These are phyloP conservation scores for Heterobasidion annosum DNA, from an alignment of 1,284 basidiomycete species.

Conservation along the genomic window DNA sequence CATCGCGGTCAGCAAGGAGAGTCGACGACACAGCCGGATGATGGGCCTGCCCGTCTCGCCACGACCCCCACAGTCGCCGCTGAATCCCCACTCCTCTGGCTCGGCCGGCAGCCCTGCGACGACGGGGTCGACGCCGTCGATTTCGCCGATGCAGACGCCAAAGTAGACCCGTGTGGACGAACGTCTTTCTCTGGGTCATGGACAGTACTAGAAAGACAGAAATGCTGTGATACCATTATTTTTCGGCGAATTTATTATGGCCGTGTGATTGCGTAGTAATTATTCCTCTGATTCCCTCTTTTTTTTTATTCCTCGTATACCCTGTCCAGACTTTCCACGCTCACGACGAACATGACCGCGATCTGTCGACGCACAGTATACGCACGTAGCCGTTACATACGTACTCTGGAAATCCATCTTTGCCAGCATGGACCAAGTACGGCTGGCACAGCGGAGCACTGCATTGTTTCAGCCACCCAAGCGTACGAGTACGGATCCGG, in stretches of 20 bases:
- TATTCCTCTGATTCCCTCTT: too few species aligned
- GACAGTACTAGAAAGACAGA: background rate
- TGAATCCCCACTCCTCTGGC: constrained; percentile 11
- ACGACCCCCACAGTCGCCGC: constrained; percentile 15
- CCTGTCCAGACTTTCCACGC: too few species aligned
- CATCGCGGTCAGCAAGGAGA: constrained; percentile 39
- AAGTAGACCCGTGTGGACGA: constrained; percentile 5
- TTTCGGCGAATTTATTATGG: background rate
- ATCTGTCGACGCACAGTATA: background rate
- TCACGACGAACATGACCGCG: too few species aligned
- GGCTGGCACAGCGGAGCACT: too few species aligned
- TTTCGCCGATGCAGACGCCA: constrained; percentile 12
- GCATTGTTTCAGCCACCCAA: too few species aligned
- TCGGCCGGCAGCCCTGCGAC: background rate
- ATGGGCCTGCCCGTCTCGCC: constrained; percentile 47
- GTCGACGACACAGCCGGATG: constrained; percentile 47
- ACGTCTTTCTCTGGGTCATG: background rate
- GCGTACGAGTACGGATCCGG: too few species aligned
- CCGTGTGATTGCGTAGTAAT: background rate
- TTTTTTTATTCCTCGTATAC: too few species aligned
- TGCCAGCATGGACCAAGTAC: too few species aligned
- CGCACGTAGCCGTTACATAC: background rate
- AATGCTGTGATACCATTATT: background rate
- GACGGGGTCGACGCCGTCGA: constrained; percentile 1
- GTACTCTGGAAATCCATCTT: too few species aligned